Evolutionary conservation across 768 basidiomycete species (phyloP).

Genomic region (Auriculariales sp.): DNA sequence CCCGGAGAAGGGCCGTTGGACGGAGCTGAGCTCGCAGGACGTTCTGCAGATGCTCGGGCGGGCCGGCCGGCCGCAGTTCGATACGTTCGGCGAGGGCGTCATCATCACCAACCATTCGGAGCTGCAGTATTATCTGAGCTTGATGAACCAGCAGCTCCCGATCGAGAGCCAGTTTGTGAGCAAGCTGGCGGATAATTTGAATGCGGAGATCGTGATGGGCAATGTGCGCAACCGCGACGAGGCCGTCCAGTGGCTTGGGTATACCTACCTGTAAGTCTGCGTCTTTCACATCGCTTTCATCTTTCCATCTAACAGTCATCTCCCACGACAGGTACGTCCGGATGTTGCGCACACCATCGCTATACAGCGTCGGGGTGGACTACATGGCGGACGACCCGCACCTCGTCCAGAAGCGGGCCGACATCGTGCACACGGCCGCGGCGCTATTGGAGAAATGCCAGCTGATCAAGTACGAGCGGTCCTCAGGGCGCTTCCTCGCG

Average conservation of each 20-base stretch:
- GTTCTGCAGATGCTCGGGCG: constrained; percentile 98
- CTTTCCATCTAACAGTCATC: constrained; percentile 8
- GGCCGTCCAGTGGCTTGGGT: constrained; percentile 94
- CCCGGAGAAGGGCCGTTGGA: constrained; percentile 96
- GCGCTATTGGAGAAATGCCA: constrained; percentile 87
- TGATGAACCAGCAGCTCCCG: constrained; percentile 94
- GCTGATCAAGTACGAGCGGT: constrained; percentile 85
- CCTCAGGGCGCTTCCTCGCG: constrained; percentile 76
- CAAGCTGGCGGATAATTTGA: constrained; percentile 87
- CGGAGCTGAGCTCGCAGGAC: constrained; percentile 88
- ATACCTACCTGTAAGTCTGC: constrained; percentile 72
- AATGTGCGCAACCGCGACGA: constrained; percentile 92
- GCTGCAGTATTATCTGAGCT: constrained; percentile 88
- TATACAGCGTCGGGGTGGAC: constrained; percentile 81
- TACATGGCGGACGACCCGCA: constrained; percentile 77
- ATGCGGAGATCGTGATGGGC: constrained; percentile 93
- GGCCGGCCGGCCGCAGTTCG: constrained; percentile 93
- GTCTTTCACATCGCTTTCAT: constrained; percentile 2
- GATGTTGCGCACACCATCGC: constrained; percentile 76
- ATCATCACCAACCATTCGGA: constrained; percentile 98
- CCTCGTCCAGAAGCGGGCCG: constrained; percentile 84
- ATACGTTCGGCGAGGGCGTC: constrained; percentile 93
- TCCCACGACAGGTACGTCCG: constrained; percentile 83
- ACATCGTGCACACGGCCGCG: constrained; percentile 88
- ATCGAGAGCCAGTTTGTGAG: constrained; percentile 93